phyloP scores from a whole-genome alignment of 2,329 filamentous ascomycete species.

The Colletotrichum sp. region DNA sequence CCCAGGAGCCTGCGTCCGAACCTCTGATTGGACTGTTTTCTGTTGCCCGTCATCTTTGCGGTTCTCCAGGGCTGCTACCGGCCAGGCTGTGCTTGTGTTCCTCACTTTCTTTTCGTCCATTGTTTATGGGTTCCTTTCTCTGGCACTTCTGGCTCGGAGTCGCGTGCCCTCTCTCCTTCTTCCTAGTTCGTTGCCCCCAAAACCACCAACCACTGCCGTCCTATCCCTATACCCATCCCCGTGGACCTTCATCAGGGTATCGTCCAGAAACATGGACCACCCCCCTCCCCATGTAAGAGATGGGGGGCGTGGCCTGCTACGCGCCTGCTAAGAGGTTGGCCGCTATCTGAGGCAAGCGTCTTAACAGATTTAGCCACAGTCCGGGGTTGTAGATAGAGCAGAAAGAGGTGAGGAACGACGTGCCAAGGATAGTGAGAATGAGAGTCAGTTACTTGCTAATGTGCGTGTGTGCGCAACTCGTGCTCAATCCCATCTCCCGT shows the following conservation, averaged over 20 bases:
- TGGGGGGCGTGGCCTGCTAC: conserved; percentile 4
- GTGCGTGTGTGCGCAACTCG: neutral
- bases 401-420: neutral
- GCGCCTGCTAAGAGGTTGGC: conserved; percentile 10
- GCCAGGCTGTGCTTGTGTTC: neutral
- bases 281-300: neutral
- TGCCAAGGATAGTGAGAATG: conserved; percentile 7
- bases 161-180: conserved; percentile 16
- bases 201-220: neutral
- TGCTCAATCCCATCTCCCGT: neutral
- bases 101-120: neutral
- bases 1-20: conserved; percentile 5
- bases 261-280: neutral
- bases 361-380: neutral
- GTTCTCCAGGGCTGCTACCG: neutral
- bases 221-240: neutral
- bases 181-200: neutral
- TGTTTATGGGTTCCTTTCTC: neutral
- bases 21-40: conserved; percentile 1
- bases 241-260: neutral
- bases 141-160: conserved; percentile 9
- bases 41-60: neutral
- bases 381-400: conserved; percentile 8
- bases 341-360: conserved; percentile 1
- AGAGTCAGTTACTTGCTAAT: conserved; percentile 6